Evolutionary conservation across 2,329 filamentous ascomycete genomes (phyloP).

Genomic region (Beauveria scarabaeidicola): DNA sequence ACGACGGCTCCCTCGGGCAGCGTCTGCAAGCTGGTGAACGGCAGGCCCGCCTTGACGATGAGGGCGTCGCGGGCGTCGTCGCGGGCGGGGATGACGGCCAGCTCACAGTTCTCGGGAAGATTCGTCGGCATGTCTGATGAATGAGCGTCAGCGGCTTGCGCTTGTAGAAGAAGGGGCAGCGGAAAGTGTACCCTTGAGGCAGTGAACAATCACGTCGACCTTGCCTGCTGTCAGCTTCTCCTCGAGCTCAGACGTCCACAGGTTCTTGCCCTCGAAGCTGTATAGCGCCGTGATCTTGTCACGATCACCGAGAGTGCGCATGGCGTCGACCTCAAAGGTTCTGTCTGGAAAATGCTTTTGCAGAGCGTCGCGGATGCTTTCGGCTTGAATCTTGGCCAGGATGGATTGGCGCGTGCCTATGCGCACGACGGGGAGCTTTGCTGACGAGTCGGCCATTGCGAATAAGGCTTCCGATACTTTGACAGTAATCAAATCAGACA

Average conservation of each 20-base stretch:
- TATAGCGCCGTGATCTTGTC: slow-evolving; percentile 86
- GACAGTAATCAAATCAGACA: background rate
- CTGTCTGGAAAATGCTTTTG: slow-evolving; percentile 57
- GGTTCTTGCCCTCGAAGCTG: slow-evolving; percentile 80
- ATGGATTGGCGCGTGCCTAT: slow-evolving; percentile 84
- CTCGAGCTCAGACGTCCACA: slow-evolving; percentile 95
- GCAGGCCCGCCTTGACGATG: slow-evolving; percentile 45
- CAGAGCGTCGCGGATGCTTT: slow-evolving; percentile 64
- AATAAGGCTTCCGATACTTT: background rate
- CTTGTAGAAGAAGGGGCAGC: background rate
- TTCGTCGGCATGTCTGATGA: slow-evolving; percentile 80
- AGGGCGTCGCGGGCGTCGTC: slow-evolving; percentile 70
- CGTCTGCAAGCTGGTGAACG: slow-evolving; percentile 57
- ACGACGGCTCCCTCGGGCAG: slow-evolving; percentile 74
- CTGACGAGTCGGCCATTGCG: slow-evolving; percentile 20
- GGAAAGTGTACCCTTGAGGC: slow-evolving; percentile 52
- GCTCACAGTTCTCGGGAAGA: slow-evolving; percentile 62
- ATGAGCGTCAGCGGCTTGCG: background rate
- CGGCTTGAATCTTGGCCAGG: slow-evolving; percentile 76
- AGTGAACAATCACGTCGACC: slow-evolving; percentile 83
- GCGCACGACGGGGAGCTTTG: slow-evolving; percentile 43
- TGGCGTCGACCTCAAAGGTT: slow-evolving; percentile 67
- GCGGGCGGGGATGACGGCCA: slow-evolving; percentile 70
- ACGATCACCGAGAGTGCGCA: slow-evolving; percentile 79
- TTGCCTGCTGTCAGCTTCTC: slow-evolving; percentile 60